A percentile compares a stretch with the other conserved stretches of the same genome.
Evolutionary conservation across 768 basidiomycete species (phyloP).

Genomic region (Scleroderma bovista): DNA sequence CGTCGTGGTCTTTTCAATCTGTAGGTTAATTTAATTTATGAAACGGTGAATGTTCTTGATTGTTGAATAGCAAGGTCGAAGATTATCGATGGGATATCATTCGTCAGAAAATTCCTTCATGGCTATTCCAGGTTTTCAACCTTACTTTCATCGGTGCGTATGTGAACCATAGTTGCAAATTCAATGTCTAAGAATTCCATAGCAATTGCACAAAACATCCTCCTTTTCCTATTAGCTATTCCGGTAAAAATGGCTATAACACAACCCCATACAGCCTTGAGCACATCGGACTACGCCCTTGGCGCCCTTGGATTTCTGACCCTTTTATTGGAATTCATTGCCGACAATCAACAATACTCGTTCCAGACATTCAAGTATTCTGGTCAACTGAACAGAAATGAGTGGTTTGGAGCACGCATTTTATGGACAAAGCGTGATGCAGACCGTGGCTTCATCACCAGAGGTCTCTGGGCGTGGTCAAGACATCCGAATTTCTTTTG

Average conservation of each 20-base stretch:
- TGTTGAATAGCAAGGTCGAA: constrained; percentile 57
- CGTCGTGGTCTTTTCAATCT: constrained; percentile 74
- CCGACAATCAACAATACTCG: constrained; percentile 90
- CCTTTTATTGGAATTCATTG: constrained; percentile 67
- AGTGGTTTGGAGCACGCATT: constrained; percentile 66
- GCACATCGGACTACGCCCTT: constrained; percentile 58
- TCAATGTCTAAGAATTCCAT: constrained; percentile 2
- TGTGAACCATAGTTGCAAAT: background rate
- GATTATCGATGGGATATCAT: constrained; percentile 91
- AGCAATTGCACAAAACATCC: constrained; percentile 74
- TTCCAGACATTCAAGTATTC: constrained; percentile 74
- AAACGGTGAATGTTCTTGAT: background rate
- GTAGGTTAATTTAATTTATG: constrained; percentile 34
- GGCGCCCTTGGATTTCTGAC: constrained; percentile 51
- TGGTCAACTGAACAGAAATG: constrained; percentile 30
- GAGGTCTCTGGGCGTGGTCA: constrained; percentile 81
- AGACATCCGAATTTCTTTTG: constrained; percentile 92
- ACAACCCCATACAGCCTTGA: constrained; percentile 49
- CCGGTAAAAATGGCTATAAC: constrained; percentile 53
- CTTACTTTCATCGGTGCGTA: constrained; percentile 58
- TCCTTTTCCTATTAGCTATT: constrained; percentile 67
- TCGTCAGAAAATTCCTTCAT: constrained; percentile 48
- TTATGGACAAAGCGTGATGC: constrained; percentile 62
- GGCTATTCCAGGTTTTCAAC: constrained; percentile 58
- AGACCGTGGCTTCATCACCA: constrained; percentile 77